phyloP scores from a whole-genome alignment of 1,284 basidiomycete genomes.

The Tausonia pullulans region DNA sequence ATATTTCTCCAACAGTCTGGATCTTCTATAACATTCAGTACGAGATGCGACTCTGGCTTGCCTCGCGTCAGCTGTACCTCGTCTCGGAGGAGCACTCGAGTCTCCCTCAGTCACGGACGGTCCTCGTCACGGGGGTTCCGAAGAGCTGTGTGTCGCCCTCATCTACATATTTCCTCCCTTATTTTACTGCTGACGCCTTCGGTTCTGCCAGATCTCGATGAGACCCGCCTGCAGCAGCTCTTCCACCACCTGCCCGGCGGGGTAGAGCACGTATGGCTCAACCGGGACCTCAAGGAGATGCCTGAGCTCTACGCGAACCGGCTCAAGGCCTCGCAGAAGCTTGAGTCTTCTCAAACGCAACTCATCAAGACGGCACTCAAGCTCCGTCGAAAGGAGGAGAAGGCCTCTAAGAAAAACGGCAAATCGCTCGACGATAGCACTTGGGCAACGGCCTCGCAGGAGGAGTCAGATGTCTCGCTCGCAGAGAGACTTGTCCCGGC shows the following conservation, averaged over 20 bases:
- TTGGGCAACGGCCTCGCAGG: constrained; percentile 16
- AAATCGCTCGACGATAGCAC: constrained; percentile 11
- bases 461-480: constrained; percentile 30
- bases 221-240: constrained; percentile 50
- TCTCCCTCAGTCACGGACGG: constrained; percentile 60
- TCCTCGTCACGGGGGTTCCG: constrained; percentile 63
- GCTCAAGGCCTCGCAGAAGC: constrained; percentile 45
- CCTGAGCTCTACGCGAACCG: constrained; percentile 53
- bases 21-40: constrained; percentile 55
- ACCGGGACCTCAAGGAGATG: constrained; percentile 48
- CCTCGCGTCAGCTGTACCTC: constrained; percentile 57
- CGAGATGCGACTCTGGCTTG: constrained; percentile 54
- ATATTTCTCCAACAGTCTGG: constrained; percentile 40
- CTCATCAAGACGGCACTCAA: constrained; percentile 47
- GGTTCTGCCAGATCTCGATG: constrained; percentile 39
- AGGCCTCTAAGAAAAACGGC: constrained; percentile 19
- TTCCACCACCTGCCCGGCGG: constrained; percentile 64
- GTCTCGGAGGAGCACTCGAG: constrained; percentile 50
- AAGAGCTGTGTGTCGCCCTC: constrained; percentile 33
- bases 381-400: constrained; percentile 24
- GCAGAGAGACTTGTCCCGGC: constrained; percentile 52
- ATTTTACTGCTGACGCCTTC: neutral
- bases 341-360: constrained; percentile 52
- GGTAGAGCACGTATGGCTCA: constrained; percentile 64
- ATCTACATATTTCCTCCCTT: neutral